phyloP scores from a whole-genome alignment of 768 basidiomycete genomes.

The Kwoniella newhampshirensis region DNA sequence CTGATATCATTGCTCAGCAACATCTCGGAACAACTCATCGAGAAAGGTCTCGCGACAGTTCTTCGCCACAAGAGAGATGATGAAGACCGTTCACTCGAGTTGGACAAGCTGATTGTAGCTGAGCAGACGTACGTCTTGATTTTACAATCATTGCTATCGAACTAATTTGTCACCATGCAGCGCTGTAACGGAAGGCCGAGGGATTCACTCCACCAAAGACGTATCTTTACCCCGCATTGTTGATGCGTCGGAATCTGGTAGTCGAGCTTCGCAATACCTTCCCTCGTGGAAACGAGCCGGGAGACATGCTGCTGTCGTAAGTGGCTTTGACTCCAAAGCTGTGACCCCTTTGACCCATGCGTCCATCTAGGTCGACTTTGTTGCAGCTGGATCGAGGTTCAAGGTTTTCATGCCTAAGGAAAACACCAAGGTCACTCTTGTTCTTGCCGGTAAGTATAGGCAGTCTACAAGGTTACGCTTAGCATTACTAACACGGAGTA shows the following conservation, averaged over 20 bases:
- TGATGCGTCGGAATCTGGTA: constrained; percentile 82
- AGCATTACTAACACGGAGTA: constrained; percentile 6
- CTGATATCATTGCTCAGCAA: constrained; percentile 60
- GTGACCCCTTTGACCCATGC: background rate
- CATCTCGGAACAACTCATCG: constrained; percentile 86
- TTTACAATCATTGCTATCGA: background rate
- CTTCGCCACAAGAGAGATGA: constrained; percentile 92
- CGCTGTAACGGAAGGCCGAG: constrained; percentile 72
- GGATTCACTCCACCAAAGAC: constrained; percentile 92
- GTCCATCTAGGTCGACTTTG: constrained; percentile 69
- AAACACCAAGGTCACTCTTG: constrained; percentile 88
- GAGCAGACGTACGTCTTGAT: constrained; percentile 72
- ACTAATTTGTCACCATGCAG: constrained; percentile 55
- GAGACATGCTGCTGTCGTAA: constrained; percentile 67
- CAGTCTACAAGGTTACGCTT: background rate
- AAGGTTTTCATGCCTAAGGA: constrained; percentile 90
- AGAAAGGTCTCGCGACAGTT: constrained; percentile 84
- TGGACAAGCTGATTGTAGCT: constrained; percentile 91
- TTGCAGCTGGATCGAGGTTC: constrained; percentile 91
- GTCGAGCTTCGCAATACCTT: constrained; percentile 81
- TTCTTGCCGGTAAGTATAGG: constrained; percentile 75
- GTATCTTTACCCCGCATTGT: constrained; percentile 71
- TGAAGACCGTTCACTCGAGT: constrained; percentile 91
- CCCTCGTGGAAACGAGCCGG: constrained; percentile 89
- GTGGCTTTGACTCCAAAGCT: background rate